Conservation (phyloP, 2,329 filamentous ascomycete species). For the Colletotrichum trifolii region DNA sequence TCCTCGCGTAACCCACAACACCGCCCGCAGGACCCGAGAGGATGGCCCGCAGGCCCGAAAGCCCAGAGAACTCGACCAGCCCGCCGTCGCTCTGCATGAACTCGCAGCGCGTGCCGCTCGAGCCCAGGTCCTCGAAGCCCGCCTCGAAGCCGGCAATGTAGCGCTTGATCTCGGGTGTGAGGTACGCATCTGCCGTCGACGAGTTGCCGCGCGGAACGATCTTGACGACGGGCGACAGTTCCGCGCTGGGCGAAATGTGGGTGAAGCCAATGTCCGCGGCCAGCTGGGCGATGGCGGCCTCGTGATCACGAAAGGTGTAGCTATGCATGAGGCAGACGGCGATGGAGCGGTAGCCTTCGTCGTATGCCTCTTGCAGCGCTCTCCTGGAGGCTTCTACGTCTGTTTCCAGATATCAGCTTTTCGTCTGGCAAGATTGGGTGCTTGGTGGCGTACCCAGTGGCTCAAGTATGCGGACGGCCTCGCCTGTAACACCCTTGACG, state of each 20-base stretch:
- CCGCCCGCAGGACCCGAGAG: slow-evolving; percentile 83
- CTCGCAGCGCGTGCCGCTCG: slow-evolving; percentile 66
- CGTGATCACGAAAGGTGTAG: slow-evolving; percentile 76
- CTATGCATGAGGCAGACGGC: slow-evolving; percentile 79
- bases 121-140: slow-evolving; percentile 64
- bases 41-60: slow-evolving; percentile 76
- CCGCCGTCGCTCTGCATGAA: slow-evolving; percentile 76
- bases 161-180: slow-evolving; percentile 77
- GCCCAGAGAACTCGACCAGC: slow-evolving; percentile 65
- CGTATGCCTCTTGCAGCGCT: slow-evolving; percentile 69
- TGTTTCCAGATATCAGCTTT: not conserved
- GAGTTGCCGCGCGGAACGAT: slow-evolving; percentile 80
- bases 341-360: slow-evolving; percentile 71
- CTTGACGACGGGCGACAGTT: slow-evolving; percentile 74
- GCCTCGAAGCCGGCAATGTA: slow-evolving; percentile 65
- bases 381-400: slow-evolving; percentile 62
- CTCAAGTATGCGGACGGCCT: slow-evolving; percentile 74
- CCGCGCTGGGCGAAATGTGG: slow-evolving; percentile 63
- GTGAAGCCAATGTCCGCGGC: slow-evolving; percentile 63
- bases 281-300: slow-evolving; percentile 48
- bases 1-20: slow-evolving; percentile 81
- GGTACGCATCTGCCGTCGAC: slow-evolving; percentile 82
- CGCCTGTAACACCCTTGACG: slow-evolving; percentile 72
- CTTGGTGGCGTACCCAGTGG: slow-evolving; percentile 51
- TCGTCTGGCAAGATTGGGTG: accelerated